These are phyloP conservation scores for Syzygium aqueum DNA, from an alignment of 345 rosid genomes.

Conservation along the genomic window DNA sequence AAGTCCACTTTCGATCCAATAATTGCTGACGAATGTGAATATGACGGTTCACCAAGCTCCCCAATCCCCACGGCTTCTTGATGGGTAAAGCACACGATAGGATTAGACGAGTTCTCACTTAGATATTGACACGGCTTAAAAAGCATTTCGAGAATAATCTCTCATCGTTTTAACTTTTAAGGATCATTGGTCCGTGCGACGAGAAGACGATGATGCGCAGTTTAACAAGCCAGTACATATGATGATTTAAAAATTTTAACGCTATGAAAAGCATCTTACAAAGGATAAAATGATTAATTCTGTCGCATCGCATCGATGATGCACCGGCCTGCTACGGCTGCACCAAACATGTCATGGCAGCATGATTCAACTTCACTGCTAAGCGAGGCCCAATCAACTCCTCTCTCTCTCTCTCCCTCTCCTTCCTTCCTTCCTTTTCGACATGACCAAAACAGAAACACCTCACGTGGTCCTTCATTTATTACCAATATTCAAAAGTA, in stretches of 20 bases:
- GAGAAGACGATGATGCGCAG: accelerated
- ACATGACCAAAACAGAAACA: too few relatives aligned
- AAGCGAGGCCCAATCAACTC: neutral
- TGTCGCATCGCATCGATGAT: accelerated
- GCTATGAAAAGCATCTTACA: neutral
- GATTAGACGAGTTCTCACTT: too few relatives aligned
- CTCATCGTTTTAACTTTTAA: neutral
- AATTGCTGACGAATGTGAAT: neutral
- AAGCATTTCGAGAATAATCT: accelerated
- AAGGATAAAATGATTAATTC: accelerated
- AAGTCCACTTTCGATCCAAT: neutral
- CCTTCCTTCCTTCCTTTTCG: too few relatives aligned
- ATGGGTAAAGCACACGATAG: too few relatives aligned
- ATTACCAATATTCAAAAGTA: neutral
- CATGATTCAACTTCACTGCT: too few relatives aligned
- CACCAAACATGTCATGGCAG: too few relatives aligned
- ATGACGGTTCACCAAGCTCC: too few relatives aligned
- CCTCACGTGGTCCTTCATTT: neutral
- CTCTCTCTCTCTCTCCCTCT: neutral
- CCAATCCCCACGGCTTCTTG: neutral
- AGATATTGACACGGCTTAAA: neutral
- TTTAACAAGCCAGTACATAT: neutral
- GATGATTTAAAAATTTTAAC: neutral
- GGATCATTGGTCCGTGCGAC: accelerated
- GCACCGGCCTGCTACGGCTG: too few relatives aligned